These are phyloP conservation scores for Phytophthora pisi DNA, from an alignment of 352 stramenopile species.

Conservation along the genomic window DNA sequence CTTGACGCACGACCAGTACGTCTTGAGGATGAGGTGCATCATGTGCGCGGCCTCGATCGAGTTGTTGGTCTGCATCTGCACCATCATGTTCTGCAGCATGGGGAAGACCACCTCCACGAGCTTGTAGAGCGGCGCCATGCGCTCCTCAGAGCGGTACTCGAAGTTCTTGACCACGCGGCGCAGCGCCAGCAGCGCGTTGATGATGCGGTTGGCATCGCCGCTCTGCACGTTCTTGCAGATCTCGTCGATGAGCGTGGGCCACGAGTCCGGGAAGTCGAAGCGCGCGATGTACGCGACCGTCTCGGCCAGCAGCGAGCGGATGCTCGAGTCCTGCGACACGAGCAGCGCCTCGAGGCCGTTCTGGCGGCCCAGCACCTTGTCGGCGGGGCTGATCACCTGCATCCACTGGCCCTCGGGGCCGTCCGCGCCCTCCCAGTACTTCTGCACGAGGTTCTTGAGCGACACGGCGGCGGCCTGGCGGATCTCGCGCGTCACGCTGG, in stretches of 20 bases:
- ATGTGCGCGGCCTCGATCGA: conserved; percentile 94
- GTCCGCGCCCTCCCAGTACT: conserved; percentile 91
- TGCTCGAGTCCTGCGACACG: conserved; percentile 51
- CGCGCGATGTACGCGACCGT: conserved; percentile 94
- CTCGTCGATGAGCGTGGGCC: conserved; percentile 91
- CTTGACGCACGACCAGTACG: conserved; percentile 97
- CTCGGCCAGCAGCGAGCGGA: conserved; percentile 90
- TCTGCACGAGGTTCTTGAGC: conserved; percentile 96
- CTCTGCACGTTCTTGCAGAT: conserved; percentile 92
- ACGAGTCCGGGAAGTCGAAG: conserved; percentile 95
- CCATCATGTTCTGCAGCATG: conserved; percentile 92
- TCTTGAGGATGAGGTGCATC: conserved; percentile 96
- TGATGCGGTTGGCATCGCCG: conserved; percentile 84
- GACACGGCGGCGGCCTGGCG: conserved; percentile 94
- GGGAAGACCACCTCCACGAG: conserved; percentile 94
- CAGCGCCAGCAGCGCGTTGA: conserved; percentile 93
- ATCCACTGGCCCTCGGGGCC: conserved; percentile 80
- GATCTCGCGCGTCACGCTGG: conserved; percentile 79
- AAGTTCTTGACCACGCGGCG: conserved; percentile 98
- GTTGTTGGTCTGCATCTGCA: conserved; percentile 80
- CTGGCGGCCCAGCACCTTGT: conserved; percentile 72
- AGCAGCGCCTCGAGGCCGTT: conserved; percentile 70
- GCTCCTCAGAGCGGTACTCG: conserved; percentile 96
- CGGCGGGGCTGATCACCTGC: conserved; percentile 64
- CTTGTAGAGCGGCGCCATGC: conserved; percentile 90